phyloP scores from a whole-genome alignment of 1,284 basidiomycete genomes.

The Naganishia liquefaciens region DNA sequence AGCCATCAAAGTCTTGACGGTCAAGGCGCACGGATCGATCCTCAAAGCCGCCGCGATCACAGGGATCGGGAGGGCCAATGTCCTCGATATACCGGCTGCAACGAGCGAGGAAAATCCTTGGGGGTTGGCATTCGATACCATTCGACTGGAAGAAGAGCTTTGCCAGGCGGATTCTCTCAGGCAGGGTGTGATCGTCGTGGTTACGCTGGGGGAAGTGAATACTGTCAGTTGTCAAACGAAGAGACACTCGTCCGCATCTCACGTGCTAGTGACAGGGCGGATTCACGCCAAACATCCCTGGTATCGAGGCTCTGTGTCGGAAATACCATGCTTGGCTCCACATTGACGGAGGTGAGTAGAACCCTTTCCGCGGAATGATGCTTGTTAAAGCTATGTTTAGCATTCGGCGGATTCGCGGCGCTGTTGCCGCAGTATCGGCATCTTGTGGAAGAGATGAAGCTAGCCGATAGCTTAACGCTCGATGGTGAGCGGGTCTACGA shows the following conservation, averaged over 20 bases:
- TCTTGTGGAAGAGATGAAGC: constrained; percentile 50
- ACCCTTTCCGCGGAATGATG: not conserved
- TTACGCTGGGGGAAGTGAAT: constrained; percentile 59
- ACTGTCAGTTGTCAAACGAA: constrained; percentile 45
- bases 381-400: constrained; percentile 38
- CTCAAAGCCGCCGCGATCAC: constrained; percentile 56
- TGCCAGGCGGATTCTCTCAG: constrained; percentile 40
- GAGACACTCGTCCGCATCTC: not conserved
- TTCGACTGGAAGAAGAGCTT: constrained; percentile 47
- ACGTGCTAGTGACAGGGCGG: constrained; percentile 43
- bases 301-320: constrained; percentile 53
- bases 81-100: constrained; percentile 47
- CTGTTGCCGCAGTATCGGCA: constrained; percentile 53
- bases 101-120: constrained; percentile 39
- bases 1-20: constrained; percentile 53
- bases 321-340: constrained; percentile 57
- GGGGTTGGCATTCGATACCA: constrained; percentile 52
- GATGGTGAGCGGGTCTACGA: constrained; percentile 51
- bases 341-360: constrained; percentile 55
- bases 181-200: constrained; percentile 53
- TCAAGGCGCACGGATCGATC: constrained; percentile 58
- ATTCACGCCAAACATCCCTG: constrained; percentile 47
- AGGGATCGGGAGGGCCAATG: constrained; percentile 55
- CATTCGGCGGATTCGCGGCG: constrained; percentile 58
- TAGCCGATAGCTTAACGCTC: constrained; percentile 56